Percentiles rank a stretch among this genome's conserved stretches.
phyloP scores from a whole-genome alignment of 2,329 filamentous ascomycete genomes.

The Trichophyton schoenleinii region DNA sequence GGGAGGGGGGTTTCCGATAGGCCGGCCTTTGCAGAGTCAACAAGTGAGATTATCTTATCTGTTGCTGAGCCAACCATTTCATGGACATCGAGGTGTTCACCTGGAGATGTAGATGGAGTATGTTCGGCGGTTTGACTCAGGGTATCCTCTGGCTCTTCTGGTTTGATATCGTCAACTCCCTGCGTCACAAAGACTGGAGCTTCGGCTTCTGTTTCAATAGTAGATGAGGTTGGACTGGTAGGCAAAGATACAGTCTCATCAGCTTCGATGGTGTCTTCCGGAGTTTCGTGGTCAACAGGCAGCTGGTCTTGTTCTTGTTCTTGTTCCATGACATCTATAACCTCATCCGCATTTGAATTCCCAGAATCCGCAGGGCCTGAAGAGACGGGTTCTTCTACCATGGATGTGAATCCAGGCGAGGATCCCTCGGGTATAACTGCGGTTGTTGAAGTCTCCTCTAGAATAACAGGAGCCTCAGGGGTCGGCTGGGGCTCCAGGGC shows the following conservation, averaged over 20 bases:
- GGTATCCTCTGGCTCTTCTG: background rate
- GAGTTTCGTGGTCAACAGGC: background rate
- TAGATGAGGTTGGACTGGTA: background rate
- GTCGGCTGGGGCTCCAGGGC: background rate
- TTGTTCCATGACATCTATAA: background rate
- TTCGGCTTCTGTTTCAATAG: background rate
- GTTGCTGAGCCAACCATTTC: constrained; percentile 39
- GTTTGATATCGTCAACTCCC: background rate
- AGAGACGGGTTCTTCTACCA: background rate
- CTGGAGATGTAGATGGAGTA: background rate
- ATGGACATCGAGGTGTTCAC: background rate
- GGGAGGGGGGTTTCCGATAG: constrained; percentile 43
- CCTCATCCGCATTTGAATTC: background rate
- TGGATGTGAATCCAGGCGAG: background rate
- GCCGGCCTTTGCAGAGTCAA: constrained; percentile 46
- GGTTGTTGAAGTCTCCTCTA: background rate
- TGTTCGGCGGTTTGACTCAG: background rate
- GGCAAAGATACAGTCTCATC: background rate
- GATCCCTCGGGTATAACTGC: background rate
- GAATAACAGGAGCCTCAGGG: background rate
- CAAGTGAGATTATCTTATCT: constrained; percentile 45
- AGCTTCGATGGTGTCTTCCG: background rate
- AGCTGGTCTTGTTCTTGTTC: background rate
- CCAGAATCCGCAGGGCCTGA: background rate
- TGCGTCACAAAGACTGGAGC: background rate